Evolutionary conservation across 352 stramenopile species (phyloP), one percentile per base, ranked within the genome.

Genomic region (Blastocystis sp.): DNA sequence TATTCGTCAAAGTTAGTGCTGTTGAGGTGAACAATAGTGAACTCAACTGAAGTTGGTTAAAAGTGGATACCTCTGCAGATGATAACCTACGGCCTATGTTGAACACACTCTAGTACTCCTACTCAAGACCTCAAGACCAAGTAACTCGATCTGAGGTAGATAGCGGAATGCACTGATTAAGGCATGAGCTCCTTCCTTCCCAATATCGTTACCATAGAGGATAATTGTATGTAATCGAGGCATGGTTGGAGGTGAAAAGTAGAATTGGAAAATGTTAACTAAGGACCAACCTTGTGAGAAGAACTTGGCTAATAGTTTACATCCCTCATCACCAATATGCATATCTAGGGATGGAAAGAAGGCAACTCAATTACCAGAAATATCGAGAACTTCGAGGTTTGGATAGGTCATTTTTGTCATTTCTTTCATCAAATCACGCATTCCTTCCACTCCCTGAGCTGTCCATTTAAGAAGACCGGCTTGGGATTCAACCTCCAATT

Each of bases 181-280:
- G 1, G 49, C 37, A 43, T 32, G 29, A 16, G 46, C 71, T 2
- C 71, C 71, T 37, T 27, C 32, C 24, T 32, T n/a, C 0, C 19
- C 29, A 56, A 83, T 83, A 63, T 83, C 71, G 35, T 83, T 83
- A 12, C 46, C 71, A 42, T 65, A 83, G 42, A 83, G 46, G 0
- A 83, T 65, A 37, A 83, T 83, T 6, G 71, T 65, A 54, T 83
- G 71, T 2, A 83, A 42, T 46, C 71, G 54, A 32, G 71, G 71
- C 19, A 83, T 51, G 7, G n/a, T 65, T 5, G 71, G 46, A 12
- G 51, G 71, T 16, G 71, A 83, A 37, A 83, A 83, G 71, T 83
- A 83, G 51, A 66, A 83, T 43, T 83, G 71, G 14, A 83, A 52
- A 27, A 83, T 83, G 71, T 83, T 83, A 9, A 83, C 71, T 6